Evolutionary conservation across 2,329 filamentous ascomycete species (phyloP).

Genomic region (Graphium sp.): DNA sequence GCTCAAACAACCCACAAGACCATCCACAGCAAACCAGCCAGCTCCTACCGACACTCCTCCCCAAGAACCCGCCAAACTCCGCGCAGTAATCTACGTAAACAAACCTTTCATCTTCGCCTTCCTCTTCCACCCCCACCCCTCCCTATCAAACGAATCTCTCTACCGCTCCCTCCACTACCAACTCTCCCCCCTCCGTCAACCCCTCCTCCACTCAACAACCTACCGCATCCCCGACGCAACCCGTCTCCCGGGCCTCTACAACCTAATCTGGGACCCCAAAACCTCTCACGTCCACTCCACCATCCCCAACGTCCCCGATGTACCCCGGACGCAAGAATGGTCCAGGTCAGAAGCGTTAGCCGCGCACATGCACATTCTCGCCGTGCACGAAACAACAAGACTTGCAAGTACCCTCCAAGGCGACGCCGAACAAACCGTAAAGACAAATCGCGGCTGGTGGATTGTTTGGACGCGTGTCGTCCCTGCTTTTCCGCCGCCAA

Average conservation of each 20-base stretch:
- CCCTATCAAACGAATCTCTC: slow-evolving; percentile 33
- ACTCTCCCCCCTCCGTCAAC: slow-evolving; percentile 38
- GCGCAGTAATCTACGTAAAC: slow-evolving; percentile 57
- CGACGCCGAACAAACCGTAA: slow-evolving; percentile 44
- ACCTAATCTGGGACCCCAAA: slow-evolving; percentile 44
- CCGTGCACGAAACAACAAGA: slow-evolving; percentile 30
- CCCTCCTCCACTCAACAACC: slow-evolving; percentile 35
- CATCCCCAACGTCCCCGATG: slow-evolving; percentile 47
- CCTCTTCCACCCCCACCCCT: slow-evolving; percentile 39
- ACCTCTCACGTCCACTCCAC: slow-evolving; percentile 42
- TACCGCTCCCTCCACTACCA: slow-evolving; percentile 46
- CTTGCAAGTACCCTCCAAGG: slow-evolving; percentile 16
- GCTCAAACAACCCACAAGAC: slow-evolving; percentile 19
- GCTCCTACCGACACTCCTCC: neutral
- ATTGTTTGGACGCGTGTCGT: slow-evolving; percentile 50
- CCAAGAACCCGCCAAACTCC: slow-evolving; percentile 25
- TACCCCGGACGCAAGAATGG: slow-evolving; percentile 25
- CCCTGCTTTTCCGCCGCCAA: slow-evolving; percentile 10
- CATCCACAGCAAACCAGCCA: neutral
- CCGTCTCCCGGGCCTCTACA: slow-evolving; percentile 28
- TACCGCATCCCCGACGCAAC: slow-evolving; percentile 30
- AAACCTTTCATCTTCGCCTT: slow-evolving; percentile 66
- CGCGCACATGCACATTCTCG: slow-evolving; percentile 47
- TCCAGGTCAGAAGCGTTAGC: slow-evolving; percentile 45
- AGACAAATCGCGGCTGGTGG: slow-evolving; percentile 54